Evolutionary conservation across 1,284 basidiomycete species (phyloP).

Genomic region (Boletellus deceptivus): DNA sequence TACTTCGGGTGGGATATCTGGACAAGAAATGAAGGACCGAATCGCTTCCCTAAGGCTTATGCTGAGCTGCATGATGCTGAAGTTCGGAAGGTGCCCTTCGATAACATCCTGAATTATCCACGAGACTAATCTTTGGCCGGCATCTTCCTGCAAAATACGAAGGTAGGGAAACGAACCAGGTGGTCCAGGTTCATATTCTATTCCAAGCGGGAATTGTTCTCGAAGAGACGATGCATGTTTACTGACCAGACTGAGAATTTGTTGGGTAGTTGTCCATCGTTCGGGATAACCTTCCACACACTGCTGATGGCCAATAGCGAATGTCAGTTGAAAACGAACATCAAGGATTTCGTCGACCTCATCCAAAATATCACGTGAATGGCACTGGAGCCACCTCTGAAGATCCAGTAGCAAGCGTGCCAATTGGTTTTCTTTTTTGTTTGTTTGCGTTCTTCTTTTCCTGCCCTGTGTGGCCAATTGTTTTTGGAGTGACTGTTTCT

Average conservation of each 20-base stretch:
- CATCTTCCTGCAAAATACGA: slow-evolving; percentile 31
- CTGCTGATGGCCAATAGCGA: slow-evolving; percentile 42
- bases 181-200: not conserved
- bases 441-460: too few relatives aligned
- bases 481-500: not conserved
- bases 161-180: slow-evolving; percentile 33
- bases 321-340: slow-evolving; percentile 48
- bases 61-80: slow-evolving; percentile 18
- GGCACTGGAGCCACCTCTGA: slow-evolving; percentile 37
- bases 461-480: too few relatives aligned
- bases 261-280: not conserved
- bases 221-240: not conserved
- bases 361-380: slow-evolving; percentile 47
- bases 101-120: slow-evolving; percentile 28
- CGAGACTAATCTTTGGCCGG: slow-evolving; percentile 24
- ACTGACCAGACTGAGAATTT: not conserved
- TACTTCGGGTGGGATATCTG: slow-evolving; percentile 15
- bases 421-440: too few relatives aligned
- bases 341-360: slow-evolving; percentile 55
- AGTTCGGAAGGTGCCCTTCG: slow-evolving; percentile 21
- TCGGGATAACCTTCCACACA: slow-evolving; percentile 37
- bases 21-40: slow-evolving; percentile 23
- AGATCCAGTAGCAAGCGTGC: slow-evolving; percentile 18
- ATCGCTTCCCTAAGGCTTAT: slow-evolving; percentile 16
- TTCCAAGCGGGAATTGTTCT: not conserved